Evolutionary conservation across 441 rosid species (phyloP).

Genomic region (Bocquillonia castaneifolia): DNA sequence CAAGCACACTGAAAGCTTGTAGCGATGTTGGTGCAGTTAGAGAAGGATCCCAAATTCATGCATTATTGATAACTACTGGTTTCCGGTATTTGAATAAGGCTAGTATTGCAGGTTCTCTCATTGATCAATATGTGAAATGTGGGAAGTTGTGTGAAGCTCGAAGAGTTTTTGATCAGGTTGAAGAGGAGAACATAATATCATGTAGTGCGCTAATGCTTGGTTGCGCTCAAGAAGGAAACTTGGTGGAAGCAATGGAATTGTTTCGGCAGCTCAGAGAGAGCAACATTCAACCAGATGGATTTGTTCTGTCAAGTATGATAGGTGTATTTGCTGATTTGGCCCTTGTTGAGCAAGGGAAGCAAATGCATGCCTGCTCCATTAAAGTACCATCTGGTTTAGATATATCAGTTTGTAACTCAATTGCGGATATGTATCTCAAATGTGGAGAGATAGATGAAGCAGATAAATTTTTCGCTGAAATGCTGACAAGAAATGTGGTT

Average conservation of each 20-base stretch:
- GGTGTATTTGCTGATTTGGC: conserved; percentile 85
- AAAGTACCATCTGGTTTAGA: conserved; percentile 64
- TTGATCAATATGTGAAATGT: conserved; percentile 73
- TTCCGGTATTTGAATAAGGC: conserved; percentile 40
- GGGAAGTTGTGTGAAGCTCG: conserved; percentile 49
- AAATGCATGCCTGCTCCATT: conserved; percentile 59
- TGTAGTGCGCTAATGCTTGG: conserved; percentile 76
- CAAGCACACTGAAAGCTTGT: conserved; percentile 71
- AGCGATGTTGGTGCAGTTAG: conserved; percentile 39
- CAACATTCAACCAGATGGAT: conserved; percentile 41
- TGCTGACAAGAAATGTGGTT: conserved; percentile 56
- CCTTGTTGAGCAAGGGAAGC: conserved; percentile 73
- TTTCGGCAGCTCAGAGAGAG: conserved; percentile 52
- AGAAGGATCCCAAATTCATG: conserved; percentile 63
- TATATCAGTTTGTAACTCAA: conserved; percentile 59
- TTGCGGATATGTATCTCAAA: conserved; percentile 83
- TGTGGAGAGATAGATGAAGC: conserved; percentile 72
- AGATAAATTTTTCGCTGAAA: conserved; percentile 46
- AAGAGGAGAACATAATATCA: conserved; percentile 58
- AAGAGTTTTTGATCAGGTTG: conserved; percentile 50
- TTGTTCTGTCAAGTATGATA: conserved; percentile 63
- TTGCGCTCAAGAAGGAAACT: conserved; percentile 69
- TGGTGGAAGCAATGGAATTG: conserved; percentile 58
- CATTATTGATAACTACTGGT: conserved; percentile 51
- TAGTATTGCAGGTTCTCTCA: conserved; percentile 55